Base-by-base conservation (phyloP, 257 asterid species). In the Primulina huaijiensis region DNA sequence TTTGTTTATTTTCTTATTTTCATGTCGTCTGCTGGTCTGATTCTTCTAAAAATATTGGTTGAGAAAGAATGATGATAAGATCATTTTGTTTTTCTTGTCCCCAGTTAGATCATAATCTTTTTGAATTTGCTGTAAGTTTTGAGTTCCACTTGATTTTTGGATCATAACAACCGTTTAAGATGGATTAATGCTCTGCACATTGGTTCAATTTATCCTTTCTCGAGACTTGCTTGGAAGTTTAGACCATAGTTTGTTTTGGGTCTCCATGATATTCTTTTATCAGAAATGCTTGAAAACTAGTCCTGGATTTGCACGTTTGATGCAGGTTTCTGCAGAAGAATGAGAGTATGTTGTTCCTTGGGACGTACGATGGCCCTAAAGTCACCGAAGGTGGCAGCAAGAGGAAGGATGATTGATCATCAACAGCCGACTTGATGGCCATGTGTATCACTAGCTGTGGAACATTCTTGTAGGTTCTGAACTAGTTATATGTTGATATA, bases 251-350 rank as follows among this genome's bases (percentile, higher is more conserved):
- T 16, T 50, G 3, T 16, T 50, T 50, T 19, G 20, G 16, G 57
- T 5, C 20, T 50, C 57, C 19, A 43, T 14, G 20, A 50, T 5
- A 50, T 50, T 50, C 16, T 16, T 46, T 40, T 5, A 21, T 60
- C 50, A n/a, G 25, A 8, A n/a, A 43, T 33, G 67, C 67, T 63
- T 33, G 52, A 62, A 27, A 27, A 63, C 34, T 34, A 40, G 20
- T 31, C 66, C 46, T 19, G 23, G 46, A 56, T 61, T 71, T 67
- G n/a, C 64, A 38, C 69, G 40, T 65, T 56, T 76, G 58, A 21
- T 81, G 74, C 72, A 93, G 98, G 89, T 93, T 78, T 80, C 60
- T 93, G 87, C 96, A 84, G 65, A 90, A 83, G 74, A 86, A 90
- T 38, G 88, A 89, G 79, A 85, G 84, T 69, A 72, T 77, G 50